Percentiles rank a stretch among this genome's conserved stretches.
These are phyloP conservation scores for Apostasia ramifera DNA, from an alignment of 106 monocot species.

Conservation along the genomic window DNA sequence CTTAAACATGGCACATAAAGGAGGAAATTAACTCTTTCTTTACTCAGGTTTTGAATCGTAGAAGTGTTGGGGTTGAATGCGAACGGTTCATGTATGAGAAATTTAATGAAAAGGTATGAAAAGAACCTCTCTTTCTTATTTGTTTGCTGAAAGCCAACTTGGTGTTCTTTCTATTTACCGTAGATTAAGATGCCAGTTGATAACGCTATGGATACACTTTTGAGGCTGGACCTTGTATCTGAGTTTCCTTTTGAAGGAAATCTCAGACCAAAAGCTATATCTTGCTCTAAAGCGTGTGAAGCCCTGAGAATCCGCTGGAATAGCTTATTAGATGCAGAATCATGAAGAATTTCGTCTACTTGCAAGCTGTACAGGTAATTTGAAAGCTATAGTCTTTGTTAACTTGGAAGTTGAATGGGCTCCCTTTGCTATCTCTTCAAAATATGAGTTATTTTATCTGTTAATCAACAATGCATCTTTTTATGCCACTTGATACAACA, in stretches of 20 bases:
- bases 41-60: slow-evolving; percentile 39
- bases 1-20: background rate
- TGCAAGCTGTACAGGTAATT: no score
- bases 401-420: no score
- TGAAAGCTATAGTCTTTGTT: no score
- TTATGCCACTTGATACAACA: no score
- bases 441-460: no score
- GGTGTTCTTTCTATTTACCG: slow-evolving; percentile 3
- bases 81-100: slow-evolving; percentile 75
- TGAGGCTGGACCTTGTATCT: slow-evolving; percentile 52
- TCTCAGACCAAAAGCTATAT: slow-evolving; percentile 32
- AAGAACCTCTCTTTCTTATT: background rate
- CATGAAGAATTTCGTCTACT: background rate
- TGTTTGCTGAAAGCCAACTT: background rate
- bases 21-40: background rate
- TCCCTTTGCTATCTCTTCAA: no score
- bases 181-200: slow-evolving; percentile 95
- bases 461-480: no score
- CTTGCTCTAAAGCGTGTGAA: slow-evolving; percentile 50
- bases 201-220: slow-evolving; percentile 62
- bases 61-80: slow-evolving; percentile 52
- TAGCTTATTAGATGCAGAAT: slow-evolving; percentile 33
- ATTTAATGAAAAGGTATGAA: slow-evolving; percentile 64
- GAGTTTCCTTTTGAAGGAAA: slow-evolving; percentile 34
- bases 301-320: slow-evolving; percentile 63